These are phyloP conservation scores for Camelina hispida DNA, from an alignment of 345 rosid genomes.

Conservation along the genomic window DNA sequence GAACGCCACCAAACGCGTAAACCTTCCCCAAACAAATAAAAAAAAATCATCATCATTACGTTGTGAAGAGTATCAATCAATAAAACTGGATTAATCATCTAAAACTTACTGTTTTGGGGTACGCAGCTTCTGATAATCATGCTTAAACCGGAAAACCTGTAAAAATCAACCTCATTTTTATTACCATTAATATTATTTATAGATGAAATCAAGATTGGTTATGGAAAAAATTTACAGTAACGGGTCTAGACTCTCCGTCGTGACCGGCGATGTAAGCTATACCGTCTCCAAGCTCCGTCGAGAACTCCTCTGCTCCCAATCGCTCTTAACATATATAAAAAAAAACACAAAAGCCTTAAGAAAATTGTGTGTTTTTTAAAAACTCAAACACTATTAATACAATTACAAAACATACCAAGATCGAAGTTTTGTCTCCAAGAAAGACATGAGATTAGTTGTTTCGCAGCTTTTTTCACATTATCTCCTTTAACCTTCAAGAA, in stretches of 20 bases:
- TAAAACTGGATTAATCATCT: background rate
- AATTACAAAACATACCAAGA: conserved; percentile 51
- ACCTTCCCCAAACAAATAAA: conserved; percentile 41
- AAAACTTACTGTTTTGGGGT: conserved; percentile 77
- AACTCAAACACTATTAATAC: background rate
- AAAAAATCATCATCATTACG: background rate
- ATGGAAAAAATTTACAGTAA: conserved; percentile 52
- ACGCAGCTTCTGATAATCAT: conserved; percentile 81
- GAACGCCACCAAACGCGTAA: conserved; percentile 82
- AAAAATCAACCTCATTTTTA: background rate
- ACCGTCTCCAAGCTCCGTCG: conserved; percentile 82
- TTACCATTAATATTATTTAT: background rate
- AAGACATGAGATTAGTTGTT: conserved; percentile 78
- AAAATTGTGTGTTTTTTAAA: background rate
- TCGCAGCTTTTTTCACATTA: conserved; percentile 82
- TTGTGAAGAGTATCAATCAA: background rate
- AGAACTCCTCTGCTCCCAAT: conserved; percentile 92
- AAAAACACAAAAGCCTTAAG: background rate
- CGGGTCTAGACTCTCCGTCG: conserved; percentile 85
- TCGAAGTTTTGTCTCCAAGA: conserved; percentile 84
- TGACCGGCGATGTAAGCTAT: conserved; percentile 87
- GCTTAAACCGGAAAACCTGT: conserved; percentile 88
- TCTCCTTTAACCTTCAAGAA: conserved; percentile 80
- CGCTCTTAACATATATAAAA: conserved; percentile 47
- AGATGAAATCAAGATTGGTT: background rate